phyloP scores from a whole-genome alignment of 1,139 yeast species.

The Candida sanyaensis region DNA sequence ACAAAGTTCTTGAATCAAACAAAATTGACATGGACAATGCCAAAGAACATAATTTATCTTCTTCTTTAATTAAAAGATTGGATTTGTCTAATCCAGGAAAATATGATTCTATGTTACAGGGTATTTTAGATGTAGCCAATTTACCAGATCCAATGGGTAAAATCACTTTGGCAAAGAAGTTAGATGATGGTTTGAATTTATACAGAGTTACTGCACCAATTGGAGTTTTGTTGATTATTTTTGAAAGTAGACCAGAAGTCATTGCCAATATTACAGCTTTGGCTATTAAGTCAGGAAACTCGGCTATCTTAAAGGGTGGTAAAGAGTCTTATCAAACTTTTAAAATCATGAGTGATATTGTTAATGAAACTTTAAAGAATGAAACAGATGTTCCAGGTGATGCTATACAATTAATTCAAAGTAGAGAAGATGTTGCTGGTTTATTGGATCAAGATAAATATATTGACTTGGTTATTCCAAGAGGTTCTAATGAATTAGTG shows the following conservation, averaged over 20 bases:
- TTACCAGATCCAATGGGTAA: constrained; percentile 91
- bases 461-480: constrained; percentile 93
- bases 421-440: constrained; percentile 87
- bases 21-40: constrained; percentile 75
- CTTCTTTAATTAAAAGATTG: constrained; percentile 76
- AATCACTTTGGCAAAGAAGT: constrained; percentile 73
- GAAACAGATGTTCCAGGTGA: constrained; percentile 72
- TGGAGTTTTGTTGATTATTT: constrained; percentile 89
- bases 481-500: constrained; percentile 93
- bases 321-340: constrained; percentile 88
- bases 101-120: constrained; percentile 92
- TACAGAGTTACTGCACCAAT: constrained; percentile 89
- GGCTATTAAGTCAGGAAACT: constrained; percentile 93
- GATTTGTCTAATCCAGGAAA: constrained; percentile 83
- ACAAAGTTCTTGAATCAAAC: constrained; percentile 70
- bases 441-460: constrained; percentile 81
- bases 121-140: constrained; percentile 86
- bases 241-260: constrained; percentile 97
- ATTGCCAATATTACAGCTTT: constrained; percentile 96
- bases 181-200: constrained; percentile 84
- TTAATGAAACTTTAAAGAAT: constrained; percentile 56
- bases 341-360: constrained; percentile 73
- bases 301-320: constrained; percentile 97
- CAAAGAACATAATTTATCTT: constrained; percentile 52
- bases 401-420: constrained; percentile 83